Percentiles rank a stretch among this genome's conserved stretches.
Conservation (phyloP, 192 early-diverging fungal species). For the Oehlia diaphana region DNA sequence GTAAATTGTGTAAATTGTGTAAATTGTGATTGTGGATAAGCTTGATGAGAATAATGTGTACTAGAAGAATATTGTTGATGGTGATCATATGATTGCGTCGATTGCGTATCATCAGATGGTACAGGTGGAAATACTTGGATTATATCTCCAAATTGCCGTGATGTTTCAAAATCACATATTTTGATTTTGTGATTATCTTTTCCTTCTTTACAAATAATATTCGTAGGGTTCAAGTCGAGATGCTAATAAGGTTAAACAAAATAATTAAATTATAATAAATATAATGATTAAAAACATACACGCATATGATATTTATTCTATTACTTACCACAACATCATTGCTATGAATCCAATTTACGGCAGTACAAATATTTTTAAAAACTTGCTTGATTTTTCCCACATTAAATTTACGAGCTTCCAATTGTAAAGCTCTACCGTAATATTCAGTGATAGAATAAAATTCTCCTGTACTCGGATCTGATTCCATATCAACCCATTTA, state of each 20-base stretch:
- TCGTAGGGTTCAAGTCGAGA: not conserved
- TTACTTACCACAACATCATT: not conserved
- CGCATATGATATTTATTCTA: too few species aligned
- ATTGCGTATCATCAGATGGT: not conserved
- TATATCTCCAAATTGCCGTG: not conserved
- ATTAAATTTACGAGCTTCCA: not conserved
- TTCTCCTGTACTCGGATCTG: not conserved
- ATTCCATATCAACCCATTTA: not conserved
- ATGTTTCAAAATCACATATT: not conserved
- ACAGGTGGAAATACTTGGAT: not conserved
- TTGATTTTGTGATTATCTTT: not conserved
- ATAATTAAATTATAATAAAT: too few species aligned
- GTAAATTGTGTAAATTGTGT: not conserved
- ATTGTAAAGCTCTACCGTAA: not conserved
- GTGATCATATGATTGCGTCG: not conserved
- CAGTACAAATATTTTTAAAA: not conserved
- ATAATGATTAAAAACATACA: too few species aligned
- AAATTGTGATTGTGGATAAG: not conserved
- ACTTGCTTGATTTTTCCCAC: not conserved
- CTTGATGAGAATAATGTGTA: not conserved
- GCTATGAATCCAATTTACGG: not conserved
- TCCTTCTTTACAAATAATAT: not conserved
- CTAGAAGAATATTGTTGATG: too few species aligned
- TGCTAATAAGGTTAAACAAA: not conserved
- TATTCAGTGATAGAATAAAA: not conserved